Base-by-base conservation (phyloP, 176 grass and related monocot species). In the Carex scoparia region DNA sequence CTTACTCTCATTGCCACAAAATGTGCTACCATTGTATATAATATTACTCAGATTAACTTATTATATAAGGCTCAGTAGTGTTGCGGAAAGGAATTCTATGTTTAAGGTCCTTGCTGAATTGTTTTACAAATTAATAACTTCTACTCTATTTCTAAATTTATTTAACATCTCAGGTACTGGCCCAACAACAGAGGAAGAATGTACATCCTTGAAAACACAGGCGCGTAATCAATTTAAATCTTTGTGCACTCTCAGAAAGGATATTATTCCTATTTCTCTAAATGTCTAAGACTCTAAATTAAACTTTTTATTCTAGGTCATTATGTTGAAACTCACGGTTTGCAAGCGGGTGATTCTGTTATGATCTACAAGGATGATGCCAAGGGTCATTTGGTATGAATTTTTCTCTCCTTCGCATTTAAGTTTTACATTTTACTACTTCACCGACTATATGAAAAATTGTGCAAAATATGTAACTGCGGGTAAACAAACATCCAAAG, bases 141-240 rank as follows among this genome's bases (percentile, higher is more conserved):
- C 53, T 84, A 84, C 10, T 37, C 10, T 63, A 91, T 77, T 86
- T 51, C 59, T 53, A 71, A 15, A 67, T 80, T 61, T 11, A 78
- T 80, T 19, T 80, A 35, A 54, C 56, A 40, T 85, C 30, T 65
- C 85, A 99, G 96, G 77, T 99, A 92, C 79, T 99, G 93, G 96
- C 93, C 93, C 10, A 99, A 99, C 67, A 99, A 99, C 72, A 94
- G 91, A 78, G 94, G 96, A 86, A 99, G 91, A 85, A 99, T 99
- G 96, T 99, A 99, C 84, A 86, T 99, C 74, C 93, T 99, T 71
- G 96, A 95, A 86, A 99, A 95, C 85, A 94, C 96, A 5, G 96
- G 96, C 89, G 60, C 86, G 77, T 62, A 79, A 11, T 76, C 78
- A 81, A 15, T 38, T 81, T 13, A 58, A 58, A 33, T 54, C 11